Percentiles rank a stretch among this genome's conserved stretches.
phyloP scores from a whole-genome alignment of 2,329 filamentous ascomycete species.

The Falciphora oryzae region DNA sequence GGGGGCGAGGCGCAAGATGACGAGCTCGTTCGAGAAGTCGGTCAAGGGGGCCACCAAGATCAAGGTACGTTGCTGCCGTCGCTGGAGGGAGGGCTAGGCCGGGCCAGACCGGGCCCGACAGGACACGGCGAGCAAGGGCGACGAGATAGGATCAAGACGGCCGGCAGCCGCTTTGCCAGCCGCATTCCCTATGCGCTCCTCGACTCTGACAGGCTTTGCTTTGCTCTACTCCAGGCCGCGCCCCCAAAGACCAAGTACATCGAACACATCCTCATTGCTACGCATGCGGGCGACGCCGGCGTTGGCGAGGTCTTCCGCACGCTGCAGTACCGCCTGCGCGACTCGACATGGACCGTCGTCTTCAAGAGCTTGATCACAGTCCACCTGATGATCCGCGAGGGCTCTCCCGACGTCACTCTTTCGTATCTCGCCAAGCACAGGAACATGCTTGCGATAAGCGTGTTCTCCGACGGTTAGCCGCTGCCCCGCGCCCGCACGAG shows the following conservation, averaged over 20 bases:
- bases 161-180: background rate
- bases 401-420: conserved; percentile 81
- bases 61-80: conserved; percentile 56
- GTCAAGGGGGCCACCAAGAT: conserved; percentile 98
- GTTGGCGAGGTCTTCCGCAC: conserved; percentile 94
- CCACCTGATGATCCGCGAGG: conserved; percentile 96
- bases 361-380: conserved; percentile 96
- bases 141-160: background rate
- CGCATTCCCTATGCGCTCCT: background rate
- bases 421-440: conserved; percentile 78
- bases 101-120: conserved; percentile 3
- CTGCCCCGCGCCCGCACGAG: background rate
- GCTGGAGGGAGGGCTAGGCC: conserved; percentile 6
- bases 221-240: conserved; percentile 60
- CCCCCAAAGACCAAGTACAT: conserved; percentile 99
- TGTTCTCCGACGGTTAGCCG: conserved; percentile 80
- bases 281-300: conserved; percentile 88
- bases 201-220: background rate
- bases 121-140: background rate
- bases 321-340: conserved; percentile 79
- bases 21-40: conserved; percentile 94
- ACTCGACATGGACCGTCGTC: conserved; percentile 99
- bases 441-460: conserved; percentile 78
- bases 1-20: conserved; percentile 45
- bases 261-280: conserved; percentile 93